Evolutionary conservation across 83 land plant genomes (phyloP), one percentile per base, ranked within the genome.

Genomic region (Thuja plicata): DNA sequence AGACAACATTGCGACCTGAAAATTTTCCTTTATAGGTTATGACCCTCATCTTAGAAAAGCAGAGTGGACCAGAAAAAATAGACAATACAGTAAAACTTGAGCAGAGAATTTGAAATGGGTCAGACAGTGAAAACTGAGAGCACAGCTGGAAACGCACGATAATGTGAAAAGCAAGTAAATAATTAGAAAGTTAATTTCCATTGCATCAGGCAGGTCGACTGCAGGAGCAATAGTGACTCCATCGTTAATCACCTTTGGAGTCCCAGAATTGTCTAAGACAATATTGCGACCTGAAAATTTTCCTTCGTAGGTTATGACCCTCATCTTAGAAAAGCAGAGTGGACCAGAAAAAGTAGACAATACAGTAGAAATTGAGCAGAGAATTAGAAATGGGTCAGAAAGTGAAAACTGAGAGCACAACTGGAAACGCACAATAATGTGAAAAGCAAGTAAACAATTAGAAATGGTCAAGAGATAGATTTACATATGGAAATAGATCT

Each of bases 211-310:
- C 40, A 98, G 94, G 66, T 96, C 98, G 79, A 98, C 95, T 32
- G 98, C 93, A 35, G 92, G 90, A 73, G 99, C 99, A 89, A 98
- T 98, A 54, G 99, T 97, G 43, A 96, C 98, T 34, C 99, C 99
- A 92, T 98, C 99, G 90, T 98, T 98, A 40, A 98, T 92, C 48
- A 97, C 99, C 88, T 94, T 96, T 13, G 96, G 96, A 21, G 88
- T 89, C 43, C 92, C 95, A 78, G 90, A 86, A 37, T 94, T 97
- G 88, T 96, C 99, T 52, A 98, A 91, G 46, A 98, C 92, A 37
- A 98, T 99, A 95, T 98, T 98, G 60, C 99, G 93, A 27, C 99
- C 99, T 98, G 95, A 87, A 90, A 66, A 87, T 11, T 41, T n/a
- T 1, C 87, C 19, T 2, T 17, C 1, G 50, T n/a, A 48, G 21